phyloP scores from a whole-genome alignment of 2,329 filamentous ascomycete species.

The Aspergillus fijiensis region DNA sequence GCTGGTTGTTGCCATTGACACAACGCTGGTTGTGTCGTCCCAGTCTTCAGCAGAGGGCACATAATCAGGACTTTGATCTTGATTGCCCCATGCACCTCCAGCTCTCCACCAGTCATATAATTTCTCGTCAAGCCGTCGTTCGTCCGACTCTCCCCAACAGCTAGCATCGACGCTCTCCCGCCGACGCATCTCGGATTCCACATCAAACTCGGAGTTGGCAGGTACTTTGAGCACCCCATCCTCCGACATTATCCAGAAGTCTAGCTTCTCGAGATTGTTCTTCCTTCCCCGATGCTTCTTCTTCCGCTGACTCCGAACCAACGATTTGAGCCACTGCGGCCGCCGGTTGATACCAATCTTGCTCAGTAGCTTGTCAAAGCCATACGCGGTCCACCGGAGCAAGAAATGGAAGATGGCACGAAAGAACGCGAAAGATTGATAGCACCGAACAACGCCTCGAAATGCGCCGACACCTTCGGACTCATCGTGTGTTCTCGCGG shows the following conservation, averaged over 20 bases:
- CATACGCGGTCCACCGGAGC: conserved; percentile 57
- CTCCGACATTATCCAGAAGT: conserved; percentile 56
- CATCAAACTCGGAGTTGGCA: conserved; percentile 67
- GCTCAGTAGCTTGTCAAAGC: conserved; percentile 55
- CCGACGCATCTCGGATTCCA: conserved; percentile 75
- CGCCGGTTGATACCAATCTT: conserved; percentile 60
- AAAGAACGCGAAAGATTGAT: conserved; percentile 71
- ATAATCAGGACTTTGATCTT: conserved; percentile 80
- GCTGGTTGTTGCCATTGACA: conserved; percentile 62
- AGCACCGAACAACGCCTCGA: conserved; percentile 75
- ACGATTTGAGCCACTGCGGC: conserved; percentile 61
- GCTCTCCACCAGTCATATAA: conserved; percentile 83
- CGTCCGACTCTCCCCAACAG: conserved; percentile 50
- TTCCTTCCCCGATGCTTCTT: conserved; percentile 15
- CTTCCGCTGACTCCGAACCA: conserved; percentile 32
- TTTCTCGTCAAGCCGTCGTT: conserved; percentile 68
- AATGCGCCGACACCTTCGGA: conserved; percentile 72
- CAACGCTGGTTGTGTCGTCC: conserved; percentile 75
- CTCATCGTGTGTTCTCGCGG: conserved; percentile 37
- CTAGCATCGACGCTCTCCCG: conserved; percentile 50
- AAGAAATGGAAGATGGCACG: conserved; percentile 69
- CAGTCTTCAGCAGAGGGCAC: conserved; percentile 55
- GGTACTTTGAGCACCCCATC: conserved; percentile 58
- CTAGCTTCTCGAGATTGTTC: conserved; percentile 33
- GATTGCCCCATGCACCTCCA: conserved; percentile 80